Conservation (phyloP, 352 stramenopile species). For the Globisporangium heterothallicum region DNA sequence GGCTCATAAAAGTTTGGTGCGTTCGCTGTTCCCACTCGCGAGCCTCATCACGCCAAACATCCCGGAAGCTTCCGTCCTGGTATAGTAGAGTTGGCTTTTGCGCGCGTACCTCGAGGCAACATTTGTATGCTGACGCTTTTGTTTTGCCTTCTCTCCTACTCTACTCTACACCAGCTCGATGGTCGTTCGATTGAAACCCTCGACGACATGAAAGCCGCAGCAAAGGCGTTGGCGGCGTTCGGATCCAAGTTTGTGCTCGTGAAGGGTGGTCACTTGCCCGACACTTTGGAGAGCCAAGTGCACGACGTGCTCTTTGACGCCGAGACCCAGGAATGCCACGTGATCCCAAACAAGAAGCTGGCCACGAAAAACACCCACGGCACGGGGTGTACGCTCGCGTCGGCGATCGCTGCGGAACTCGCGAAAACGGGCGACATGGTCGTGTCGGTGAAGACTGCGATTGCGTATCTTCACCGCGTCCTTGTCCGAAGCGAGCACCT, state of each 20-base stretch:
- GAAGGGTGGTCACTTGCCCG: conserved; percentile 86
- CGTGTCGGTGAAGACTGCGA: conserved; percentile 23
- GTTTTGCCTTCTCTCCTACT: no score
- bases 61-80: conserved; percentile 87
- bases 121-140: no score
- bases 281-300: conserved; percentile 10
- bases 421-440: conserved; percentile 49
- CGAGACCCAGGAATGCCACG: conserved; percentile 14
- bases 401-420: conserved; percentile 85
- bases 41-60: conserved; percentile 92
- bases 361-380: conserved; percentile 56
- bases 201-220: conserved; percentile 69
- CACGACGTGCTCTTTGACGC: conserved; percentile 37
- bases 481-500: conserved; percentile 30
- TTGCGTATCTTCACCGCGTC: conserved; percentile 40
- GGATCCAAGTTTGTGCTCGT: conserved; percentile 79
- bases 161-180: conserved; percentile 22
- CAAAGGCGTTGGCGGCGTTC: conserved; percentile 63
- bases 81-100: no score
- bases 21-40: conserved; percentile 80
- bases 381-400: conserved; percentile 93
- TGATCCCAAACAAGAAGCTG: conserved; percentile 32
- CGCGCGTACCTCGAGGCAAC: no score
- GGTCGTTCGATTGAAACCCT: conserved; percentile 37
- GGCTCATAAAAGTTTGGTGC: conserved; percentile 64